Evolutionary conservation across 495 filamentous ascomycete species (phyloP).

Genomic region (Neurospora pannonica): DNA sequence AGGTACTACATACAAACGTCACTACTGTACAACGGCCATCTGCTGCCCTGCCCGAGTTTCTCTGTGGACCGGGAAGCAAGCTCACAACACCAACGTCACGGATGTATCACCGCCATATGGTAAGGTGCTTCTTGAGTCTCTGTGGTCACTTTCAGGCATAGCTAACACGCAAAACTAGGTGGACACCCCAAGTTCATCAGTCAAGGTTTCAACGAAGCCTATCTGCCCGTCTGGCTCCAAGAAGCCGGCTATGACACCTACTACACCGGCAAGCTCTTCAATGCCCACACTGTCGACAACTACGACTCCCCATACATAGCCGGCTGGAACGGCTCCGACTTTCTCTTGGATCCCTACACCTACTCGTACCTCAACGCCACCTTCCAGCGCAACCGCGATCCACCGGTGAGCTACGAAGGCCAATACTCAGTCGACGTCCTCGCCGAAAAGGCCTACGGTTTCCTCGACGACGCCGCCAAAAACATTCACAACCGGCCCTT

Average conservation of each 20-base stretch:
- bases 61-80: constrained; percentile 55
- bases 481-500: constrained; percentile 43
- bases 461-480: constrained; percentile 52
- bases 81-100: constrained; percentile 70
- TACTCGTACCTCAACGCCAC: constrained; percentile 61
- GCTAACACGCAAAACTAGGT: constrained; percentile 26
- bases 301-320: constrained; percentile 47
- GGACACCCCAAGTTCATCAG: constrained; percentile 63
- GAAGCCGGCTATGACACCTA: constrained; percentile 62
- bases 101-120: constrained; percentile 55
- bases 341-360: constrained; percentile 62
- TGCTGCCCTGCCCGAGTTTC: constrained; percentile 58
- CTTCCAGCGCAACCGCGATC: constrained; percentile 54
- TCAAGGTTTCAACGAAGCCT: constrained; percentile 57
- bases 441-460: constrained; percentile 49
- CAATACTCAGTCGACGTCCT: constrained; percentile 55
- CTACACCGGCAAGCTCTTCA: constrained; percentile 67
- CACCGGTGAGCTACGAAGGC: constrained; percentile 47
- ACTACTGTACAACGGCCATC: constrained; percentile 54
- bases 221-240: constrained; percentile 62
- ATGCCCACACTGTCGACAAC: constrained; percentile 49
- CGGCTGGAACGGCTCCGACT: constrained; percentile 53
- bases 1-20: constrained; percentile 46
- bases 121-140: constrained; percentile 9
- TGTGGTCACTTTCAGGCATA: not conserved